These are phyloP conservation scores for Phytophthora idaei DNA, from an alignment of 352 stramenopile genomes.

Conservation along the genomic window DNA sequence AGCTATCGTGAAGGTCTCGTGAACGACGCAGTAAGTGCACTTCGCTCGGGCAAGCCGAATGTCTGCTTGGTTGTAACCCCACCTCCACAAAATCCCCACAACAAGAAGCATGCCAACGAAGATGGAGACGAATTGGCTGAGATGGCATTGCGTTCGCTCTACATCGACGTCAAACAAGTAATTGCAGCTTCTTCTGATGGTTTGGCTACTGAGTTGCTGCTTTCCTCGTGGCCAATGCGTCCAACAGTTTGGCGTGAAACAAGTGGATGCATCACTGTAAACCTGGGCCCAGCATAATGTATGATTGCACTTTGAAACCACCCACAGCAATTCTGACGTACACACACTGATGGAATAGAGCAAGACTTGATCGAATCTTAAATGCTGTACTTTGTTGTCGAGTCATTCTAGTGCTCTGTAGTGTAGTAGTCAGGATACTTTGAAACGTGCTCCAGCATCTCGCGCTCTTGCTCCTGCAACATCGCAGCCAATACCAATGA, in stretches of 20 bases:
- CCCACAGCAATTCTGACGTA: background rate
- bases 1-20: slow-evolving; percentile 49
- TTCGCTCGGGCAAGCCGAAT: slow-evolving; percentile 20
- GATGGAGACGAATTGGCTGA: slow-evolving; percentile 38
- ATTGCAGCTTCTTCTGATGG: slow-evolving; percentile 18
- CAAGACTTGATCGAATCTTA: slow-evolving; percentile 10
- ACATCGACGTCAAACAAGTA: slow-evolving; percentile 48
- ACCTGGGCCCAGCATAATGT: slow-evolving; percentile 18
- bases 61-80: slow-evolving; percentile 48
- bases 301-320: background rate
- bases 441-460: slow-evolving; percentile 90
- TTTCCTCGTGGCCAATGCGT: slow-evolving; percentile 24
- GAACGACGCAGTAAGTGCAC: slow-evolving; percentile 27
- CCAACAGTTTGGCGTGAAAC: slow-evolving; percentile 31
- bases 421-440: slow-evolving; percentile 95
- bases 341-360: slow-evolving; percentile 12
- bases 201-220: background rate
- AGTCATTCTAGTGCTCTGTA: slow-evolving; percentile 29
- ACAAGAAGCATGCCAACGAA: slow-evolving; percentile 1
- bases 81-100: background rate
- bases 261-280: slow-evolving; percentile 36
- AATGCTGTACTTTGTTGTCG: background rate
- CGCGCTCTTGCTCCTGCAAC: slow-evolving; percentile 90
- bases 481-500: slow-evolving; percentile 12
- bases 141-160: slow-evolving; percentile 52